A percentile compares a stretch with the other conserved stretches of the same genome.
Evolutionary conservation across 257 asterid species (phyloP).

Genomic region (Verbascum thapsus): DNA sequence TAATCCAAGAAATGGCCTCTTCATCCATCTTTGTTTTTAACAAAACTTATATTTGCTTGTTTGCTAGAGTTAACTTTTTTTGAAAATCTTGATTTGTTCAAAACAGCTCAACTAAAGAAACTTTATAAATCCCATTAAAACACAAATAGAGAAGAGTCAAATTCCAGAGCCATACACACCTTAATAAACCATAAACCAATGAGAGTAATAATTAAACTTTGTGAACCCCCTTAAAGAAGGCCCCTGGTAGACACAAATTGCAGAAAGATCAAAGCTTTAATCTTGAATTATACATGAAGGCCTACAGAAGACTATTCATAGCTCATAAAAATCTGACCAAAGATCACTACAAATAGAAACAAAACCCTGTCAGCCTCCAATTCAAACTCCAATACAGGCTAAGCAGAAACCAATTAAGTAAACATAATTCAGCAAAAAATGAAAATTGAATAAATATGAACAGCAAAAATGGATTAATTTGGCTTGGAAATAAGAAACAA

Average conservation of each 20-base stretch:
- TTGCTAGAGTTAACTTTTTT: too few relatives aligned
- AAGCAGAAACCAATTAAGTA: slow-evolving; percentile 20
- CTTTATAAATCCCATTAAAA: slow-evolving; percentile 41
- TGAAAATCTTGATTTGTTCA: too few relatives aligned
- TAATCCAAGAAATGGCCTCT: slow-evolving; percentile 80
- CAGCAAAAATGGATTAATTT: slow-evolving; percentile 39
- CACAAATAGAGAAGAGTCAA: too few relatives aligned
- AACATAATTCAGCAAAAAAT: too few relatives aligned
- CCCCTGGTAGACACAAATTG: too few relatives aligned
- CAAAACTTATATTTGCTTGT: too few relatives aligned
- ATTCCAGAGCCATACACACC: slow-evolving; percentile 40
- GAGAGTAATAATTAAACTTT: too few relatives aligned
- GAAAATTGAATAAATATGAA: too few relatives aligned
- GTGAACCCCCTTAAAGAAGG: too few relatives aligned
- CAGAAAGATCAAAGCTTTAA: slow-evolving; percentile 27
- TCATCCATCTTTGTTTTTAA: slow-evolving; percentile 69
- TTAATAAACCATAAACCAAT: slow-evolving; percentile 32
- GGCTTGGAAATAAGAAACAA: slow-evolving; percentile 52
- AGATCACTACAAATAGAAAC: slow-evolving; percentile 23
- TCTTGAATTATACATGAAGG: slow-evolving; percentile 32
- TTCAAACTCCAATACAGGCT: slow-evolving; percentile 48
- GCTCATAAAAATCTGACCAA: slow-evolving; percentile 31
- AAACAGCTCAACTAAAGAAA: slow-evolving; percentile 28
- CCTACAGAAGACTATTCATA: slow-evolving; percentile 24
- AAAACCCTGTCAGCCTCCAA: slow-evolving; percentile 51